Evolutionary conservation across 2,329 filamentous ascomycete species (phyloP), one percentile per base, ranked within the genome.

Genomic region (Arthrobotrys entomopaga): DNA sequence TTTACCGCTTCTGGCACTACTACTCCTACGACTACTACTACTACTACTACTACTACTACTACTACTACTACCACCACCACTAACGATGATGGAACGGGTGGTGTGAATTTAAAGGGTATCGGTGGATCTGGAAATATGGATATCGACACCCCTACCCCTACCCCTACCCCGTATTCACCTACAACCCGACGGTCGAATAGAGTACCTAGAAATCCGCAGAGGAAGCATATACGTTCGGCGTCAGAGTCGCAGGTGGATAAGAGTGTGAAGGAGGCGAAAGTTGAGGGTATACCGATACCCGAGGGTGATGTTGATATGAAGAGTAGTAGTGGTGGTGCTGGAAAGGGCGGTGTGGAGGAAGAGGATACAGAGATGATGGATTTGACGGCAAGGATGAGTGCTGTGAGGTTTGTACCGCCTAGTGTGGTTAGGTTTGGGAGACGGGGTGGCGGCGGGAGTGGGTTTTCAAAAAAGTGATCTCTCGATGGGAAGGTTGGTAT

Each of bases 331-430:
- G 24, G 24, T 26, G 7, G 24, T 26, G 24, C 3, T 26, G 24
- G 24, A 7, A 26, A 26, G 24, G 24, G 24, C 3, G 40, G 40
- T 43, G 3, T 8, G 22, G 19, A n/a, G 34, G 20, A 58, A 10
- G 57, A 67, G 15, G 70, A 74, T 56, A 53, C 34, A 5, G 63
- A 63, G 52, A 74, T 74, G 70, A 58, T 29, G 42, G 70, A 74
- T 43, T 26, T 74, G 26, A 48, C 63, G 22, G 48, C 70, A 2
- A 52, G 57, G 22, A 74, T 74, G 70, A 48, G 43, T 56, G 70
- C 70, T 19, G 63, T 74, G 43, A 16, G 56, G 26, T 66, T 74
- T 11, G 63, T 74, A 5, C 70, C 70, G 16, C 67, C 67, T 4
- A 66, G 70, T 11, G 70, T 67, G 26, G 63, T 73, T 13, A 40